A percentile compares a stretch with the other conserved stretches of the same genome.
phyloP scores from a whole-genome alignment of 2,329 filamentous ascomycete genomes.

The Xylaria arbuscula region DNA sequence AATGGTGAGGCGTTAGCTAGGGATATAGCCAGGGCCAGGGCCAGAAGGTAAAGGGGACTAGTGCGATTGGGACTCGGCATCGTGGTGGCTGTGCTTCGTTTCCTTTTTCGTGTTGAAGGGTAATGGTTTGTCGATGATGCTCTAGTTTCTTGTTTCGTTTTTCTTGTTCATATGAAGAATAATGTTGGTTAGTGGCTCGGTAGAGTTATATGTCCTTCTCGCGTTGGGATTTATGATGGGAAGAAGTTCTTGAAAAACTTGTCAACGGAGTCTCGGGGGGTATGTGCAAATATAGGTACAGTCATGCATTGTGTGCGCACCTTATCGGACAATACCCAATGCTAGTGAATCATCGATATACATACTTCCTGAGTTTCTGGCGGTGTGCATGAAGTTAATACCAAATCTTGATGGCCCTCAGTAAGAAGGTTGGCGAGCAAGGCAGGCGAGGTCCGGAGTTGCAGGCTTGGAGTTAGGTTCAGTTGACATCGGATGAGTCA shows the following conservation, averaged over 20 bases:
- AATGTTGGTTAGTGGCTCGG: background rate
- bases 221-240: background rate
- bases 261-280: too few species aligned
- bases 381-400: background rate
- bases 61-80: background rate
- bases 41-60: background rate
- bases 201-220: too few species aligned
- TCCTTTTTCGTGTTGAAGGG: background rate
- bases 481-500: background rate
- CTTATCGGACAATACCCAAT: background rate
- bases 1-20: background rate
- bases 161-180: background rate
- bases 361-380: background rate
- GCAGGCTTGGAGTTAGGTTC: background rate
- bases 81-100: background rate
- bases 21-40: background rate
- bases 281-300: background rate
- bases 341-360: background rate
- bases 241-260: background rate
- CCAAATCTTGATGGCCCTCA: background rate
- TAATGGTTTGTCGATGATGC: background rate
- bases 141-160: background rate
- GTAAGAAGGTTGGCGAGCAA: too few species aligned
- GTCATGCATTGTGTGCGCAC: background rate
- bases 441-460: background rate